Conservation (phyloP, 345 rosid genomes). For the Arabis hirsuta region DNA sequence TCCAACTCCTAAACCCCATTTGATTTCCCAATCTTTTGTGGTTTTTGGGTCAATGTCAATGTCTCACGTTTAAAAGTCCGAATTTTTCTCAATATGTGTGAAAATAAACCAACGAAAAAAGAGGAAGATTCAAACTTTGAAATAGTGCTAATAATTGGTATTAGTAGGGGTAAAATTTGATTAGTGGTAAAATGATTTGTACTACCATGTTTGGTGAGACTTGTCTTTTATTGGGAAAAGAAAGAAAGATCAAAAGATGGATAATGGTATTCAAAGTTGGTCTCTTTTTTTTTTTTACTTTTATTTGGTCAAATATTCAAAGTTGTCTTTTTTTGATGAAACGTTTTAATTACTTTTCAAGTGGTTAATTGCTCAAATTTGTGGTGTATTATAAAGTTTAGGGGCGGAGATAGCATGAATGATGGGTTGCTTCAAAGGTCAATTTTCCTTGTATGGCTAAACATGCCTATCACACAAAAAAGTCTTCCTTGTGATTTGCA, state of each 20-base stretch:
- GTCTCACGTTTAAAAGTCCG: constrained; percentile 12
- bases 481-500: constrained; percentile 32
- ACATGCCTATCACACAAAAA: constrained; percentile 22
- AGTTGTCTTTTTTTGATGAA: constrained; percentile 18
- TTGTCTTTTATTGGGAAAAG: constrained; percentile 32
- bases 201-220: constrained; percentile 20
- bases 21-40: constrained; percentile 7
- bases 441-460: constrained; percentile 24
- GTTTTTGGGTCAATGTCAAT: constrained; percentile 29
- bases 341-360: constrained; percentile 22
- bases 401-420: constrained; percentile 19
- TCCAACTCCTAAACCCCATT: constrained; percentile 5
- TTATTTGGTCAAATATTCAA: constrained; percentile 21
- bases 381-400: constrained; percentile 21
- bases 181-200: not conserved
- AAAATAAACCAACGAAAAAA: not conserved
- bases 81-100: not conserved
- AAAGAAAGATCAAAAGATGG: constrained; percentile 19
- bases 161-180: not conserved
- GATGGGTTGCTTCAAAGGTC: constrained; percentile 30
- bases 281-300: constrained; percentile 7
- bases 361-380: not conserved
- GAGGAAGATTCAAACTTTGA: constrained; percentile 31
- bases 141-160: not conserved
- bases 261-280: constrained; percentile 37